Base-by-base conservation (phyloP, 352 stramenopile genomes). In the Phytophthora gonapodyides region DNA sequence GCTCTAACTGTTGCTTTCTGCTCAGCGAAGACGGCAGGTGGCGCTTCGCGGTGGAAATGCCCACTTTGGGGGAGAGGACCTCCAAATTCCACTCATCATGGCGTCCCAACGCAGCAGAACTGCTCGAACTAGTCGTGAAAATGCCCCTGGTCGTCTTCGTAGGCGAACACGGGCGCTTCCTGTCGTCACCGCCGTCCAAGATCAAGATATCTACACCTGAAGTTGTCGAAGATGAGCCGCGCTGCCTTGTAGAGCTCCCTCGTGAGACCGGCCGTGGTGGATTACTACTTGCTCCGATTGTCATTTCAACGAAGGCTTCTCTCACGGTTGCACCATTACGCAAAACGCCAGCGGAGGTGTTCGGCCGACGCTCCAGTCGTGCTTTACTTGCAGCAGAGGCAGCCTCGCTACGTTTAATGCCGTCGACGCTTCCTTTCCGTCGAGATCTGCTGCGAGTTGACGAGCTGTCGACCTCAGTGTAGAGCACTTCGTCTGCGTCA, bases 31-130 rank as follows among this genome's bases (percentile, higher is more conserved):
- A 62, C 12, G 69, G 69, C 8, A 72, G 38, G n/a, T 75, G 62
- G 8, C 60, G 53, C 34, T 73, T 69, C 4, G 75, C 78, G 1
- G 71, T 82, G 19, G 70, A 64, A 5, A 76, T 71, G 49, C 87
- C 73, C 15, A 91, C 59, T 49, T 69, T 82, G 0, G 79, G 78
- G 7, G 78, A 79, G 10, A 91, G 72, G 1, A 75, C 64, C 33
- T 87, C 74, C 45, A 91, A 48, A 35, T 91, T 88, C 79, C 80
- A 91, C 21, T 87, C 80, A 7, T 70, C 61, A 31, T 61, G 45
- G 5, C 51, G 56, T 43, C 61, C 49, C 24, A 74, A 17, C 27
- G 61, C 45, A 24, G 46, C 63, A 13, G 52, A 38, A 33, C 37
- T 36, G 48, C 59, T 54, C 30, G 44, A 58, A n/a, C 49, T 48